Evolutionary conservation across 78 protist species (phyloP).

Genomic region (Dictyostelium citrinum): DNA sequence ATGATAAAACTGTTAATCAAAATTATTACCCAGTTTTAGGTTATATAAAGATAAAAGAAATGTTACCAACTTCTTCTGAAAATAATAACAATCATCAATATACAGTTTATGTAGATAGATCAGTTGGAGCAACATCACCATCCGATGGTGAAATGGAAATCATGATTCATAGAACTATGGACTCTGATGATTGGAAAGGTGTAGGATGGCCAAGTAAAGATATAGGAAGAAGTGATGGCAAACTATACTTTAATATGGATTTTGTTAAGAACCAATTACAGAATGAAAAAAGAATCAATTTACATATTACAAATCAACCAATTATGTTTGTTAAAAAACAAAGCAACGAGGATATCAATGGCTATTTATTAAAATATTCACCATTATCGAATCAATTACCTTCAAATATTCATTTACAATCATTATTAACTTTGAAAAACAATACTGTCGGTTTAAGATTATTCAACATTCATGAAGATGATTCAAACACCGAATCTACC

Average conservation of each 20-base stretch:
- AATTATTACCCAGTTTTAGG: constrained; percentile 52
- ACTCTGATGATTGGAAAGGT: constrained; percentile 62
- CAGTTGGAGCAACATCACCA: constrained; percentile 6
- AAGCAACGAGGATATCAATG: too few relatives aligned
- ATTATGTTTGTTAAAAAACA: background rate
- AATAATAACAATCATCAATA: background rate
- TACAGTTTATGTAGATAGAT: constrained; percentile 39
- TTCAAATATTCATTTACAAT: background rate
- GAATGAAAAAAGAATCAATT: background rate
- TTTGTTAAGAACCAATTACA: background rate
- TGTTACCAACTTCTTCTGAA: background rate
- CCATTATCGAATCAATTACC: background rate
- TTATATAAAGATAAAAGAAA: constrained; percentile 13
- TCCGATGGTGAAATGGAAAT: constrained; percentile 36
- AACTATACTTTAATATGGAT: constrained; percentile 4
- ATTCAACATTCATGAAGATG: background rate
- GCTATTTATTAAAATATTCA: background rate
- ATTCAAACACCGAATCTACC: background rate
- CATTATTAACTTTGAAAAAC: background rate
- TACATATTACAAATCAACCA: background rate
- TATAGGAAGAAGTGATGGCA: constrained; percentile 29
- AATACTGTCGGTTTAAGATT: background rate
- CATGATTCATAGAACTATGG: constrained; percentile 67
- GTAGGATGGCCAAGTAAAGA: background rate
- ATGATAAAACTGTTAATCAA: background rate